Conservation (phyloP, 768 basidiomycete genomes). For the Boletus eberwhitei region DNA sequence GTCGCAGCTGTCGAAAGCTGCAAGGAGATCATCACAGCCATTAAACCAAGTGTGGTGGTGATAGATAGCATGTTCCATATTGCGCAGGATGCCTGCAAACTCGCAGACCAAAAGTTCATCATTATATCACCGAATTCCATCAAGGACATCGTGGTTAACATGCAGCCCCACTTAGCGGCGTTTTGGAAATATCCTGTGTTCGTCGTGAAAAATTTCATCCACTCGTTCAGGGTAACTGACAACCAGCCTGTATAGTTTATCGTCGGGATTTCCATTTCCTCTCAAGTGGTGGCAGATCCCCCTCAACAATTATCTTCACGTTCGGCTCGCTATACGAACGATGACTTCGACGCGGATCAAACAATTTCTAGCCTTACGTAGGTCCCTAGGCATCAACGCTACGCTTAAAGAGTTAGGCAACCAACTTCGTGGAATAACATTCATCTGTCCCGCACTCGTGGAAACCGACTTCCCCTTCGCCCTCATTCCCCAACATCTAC, state of each 20-base stretch:
- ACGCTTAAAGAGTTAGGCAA: background rate
- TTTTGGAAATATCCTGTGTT: constrained; percentile 8
- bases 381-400: constrained; percentile 1
- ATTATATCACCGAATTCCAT: background rate
- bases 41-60: background rate
- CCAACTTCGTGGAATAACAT: background rate
- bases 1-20: background rate
- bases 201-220: background rate
- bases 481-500: constrained; percentile 7
- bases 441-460: constrained; percentile 1
- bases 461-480: background rate
- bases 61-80: background rate
- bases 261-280: constrained; percentile 10
- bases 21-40: background rate
- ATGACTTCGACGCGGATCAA: no score
- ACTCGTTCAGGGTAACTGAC: background rate
- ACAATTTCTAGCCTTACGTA: background rate
- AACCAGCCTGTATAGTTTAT: background rate
- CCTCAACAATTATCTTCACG: constrained; percentile 6
- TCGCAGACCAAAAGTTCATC: constrained; percentile 1
- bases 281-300: constrained; percentile 15
- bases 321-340: background rate
- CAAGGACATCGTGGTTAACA: background rate
- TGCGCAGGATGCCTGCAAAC: constrained; percentile 5
- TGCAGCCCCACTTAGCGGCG: background rate